These are phyloP conservation scores for Heliamphora exappendiculata DNA, from an alignment of 148 eudicot species.

Conservation along the genomic window DNA sequence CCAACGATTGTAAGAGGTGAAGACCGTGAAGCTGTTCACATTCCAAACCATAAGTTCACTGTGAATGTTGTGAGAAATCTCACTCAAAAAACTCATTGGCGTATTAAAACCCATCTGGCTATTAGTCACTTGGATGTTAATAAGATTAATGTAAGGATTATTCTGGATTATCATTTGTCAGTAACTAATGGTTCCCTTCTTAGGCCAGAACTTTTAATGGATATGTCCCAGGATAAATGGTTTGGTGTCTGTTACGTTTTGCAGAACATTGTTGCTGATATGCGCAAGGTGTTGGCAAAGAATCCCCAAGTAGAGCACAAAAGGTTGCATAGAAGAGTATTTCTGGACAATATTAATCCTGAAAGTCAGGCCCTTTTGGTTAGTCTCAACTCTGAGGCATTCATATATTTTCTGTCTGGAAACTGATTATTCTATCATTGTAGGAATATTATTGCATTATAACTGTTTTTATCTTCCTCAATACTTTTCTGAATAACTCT, in stretches of 20 bases:
- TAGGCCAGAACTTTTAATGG: constrained; percentile 2
- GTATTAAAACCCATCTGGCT: constrained; percentile 84
- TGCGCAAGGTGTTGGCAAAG: constrained; percentile 94
- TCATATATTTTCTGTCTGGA: background rate
- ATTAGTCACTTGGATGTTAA: constrained; percentile 79
- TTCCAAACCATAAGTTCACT: constrained; percentile 91
- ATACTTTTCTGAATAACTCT: too few species aligned
- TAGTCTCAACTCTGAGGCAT: constrained; percentile 18
- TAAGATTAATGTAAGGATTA: constrained; percentile 67
- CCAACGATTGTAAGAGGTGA: constrained; percentile 93
- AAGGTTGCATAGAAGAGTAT: constrained; percentile 90
- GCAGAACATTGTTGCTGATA: constrained; percentile 93
- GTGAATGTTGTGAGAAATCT: constrained; percentile 89
- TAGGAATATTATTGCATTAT: background rate
- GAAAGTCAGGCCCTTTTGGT: constrained; percentile 93
- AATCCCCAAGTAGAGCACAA: constrained; percentile 94
- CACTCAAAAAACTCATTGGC: constrained; percentile 91
- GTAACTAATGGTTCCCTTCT: background rate
- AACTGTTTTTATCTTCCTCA: background rate
- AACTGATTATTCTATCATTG: background rate
- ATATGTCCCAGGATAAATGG: constrained; percentile 6
- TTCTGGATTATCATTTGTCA: background rate
- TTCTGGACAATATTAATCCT: constrained; percentile 67
- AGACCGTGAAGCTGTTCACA: constrained; percentile 92
- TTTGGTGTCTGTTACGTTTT: constrained; percentile 3